Percentiles rank a stretch among this genome's conserved stretches.
Evolutionary conservation across 176 grass and related monocot genomes (phyloP).

Genomic region (Chloris gayana): DNA sequence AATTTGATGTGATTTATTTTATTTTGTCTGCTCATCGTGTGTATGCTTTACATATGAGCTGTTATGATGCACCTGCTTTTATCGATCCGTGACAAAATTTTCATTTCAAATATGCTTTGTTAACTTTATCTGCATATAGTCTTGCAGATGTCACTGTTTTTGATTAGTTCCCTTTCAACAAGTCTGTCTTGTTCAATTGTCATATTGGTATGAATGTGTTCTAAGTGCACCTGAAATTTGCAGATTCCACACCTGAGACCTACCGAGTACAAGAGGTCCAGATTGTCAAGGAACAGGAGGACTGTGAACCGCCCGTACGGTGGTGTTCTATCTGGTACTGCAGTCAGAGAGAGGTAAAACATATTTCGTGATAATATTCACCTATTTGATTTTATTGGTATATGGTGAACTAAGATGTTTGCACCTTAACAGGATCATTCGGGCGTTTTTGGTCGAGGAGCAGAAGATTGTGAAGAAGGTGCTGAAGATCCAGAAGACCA

Average conservation of each 20-base stretch:
- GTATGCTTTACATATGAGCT: not conserved
- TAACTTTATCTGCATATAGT: not conserved
- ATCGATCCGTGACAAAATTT: not conserved
- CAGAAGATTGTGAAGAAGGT: slow-evolving; percentile 95
- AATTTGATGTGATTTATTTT: not conserved
- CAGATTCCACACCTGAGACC: slow-evolving; percentile 69
- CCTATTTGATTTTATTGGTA: not conserved
- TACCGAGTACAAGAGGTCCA: slow-evolving; percentile 67
- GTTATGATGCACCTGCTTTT: not conserved
- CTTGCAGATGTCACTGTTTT: not conserved
- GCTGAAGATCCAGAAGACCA: slow-evolving; percentile 76
- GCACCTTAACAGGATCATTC: slow-evolving; percentile 51
- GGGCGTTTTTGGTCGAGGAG: slow-evolving; percentile 79
- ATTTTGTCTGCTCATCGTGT: not conserved
- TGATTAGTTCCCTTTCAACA: too few relatives aligned
- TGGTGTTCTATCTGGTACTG: slow-evolving; percentile 73
- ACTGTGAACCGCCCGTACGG: slow-evolving; percentile 79
- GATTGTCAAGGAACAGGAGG: slow-evolving; percentile 63
- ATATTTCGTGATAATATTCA: not conserved
- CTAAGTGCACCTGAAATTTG: not conserved
- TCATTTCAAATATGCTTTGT: not conserved
- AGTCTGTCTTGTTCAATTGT: too few relatives aligned
- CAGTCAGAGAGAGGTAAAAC: slow-evolving; percentile 69
- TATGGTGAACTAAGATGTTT: not conserved
- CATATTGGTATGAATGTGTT: not conserved